Conservation (phyloP, 208 protist genomes). For the Trypanosoma melophagium region DNA sequence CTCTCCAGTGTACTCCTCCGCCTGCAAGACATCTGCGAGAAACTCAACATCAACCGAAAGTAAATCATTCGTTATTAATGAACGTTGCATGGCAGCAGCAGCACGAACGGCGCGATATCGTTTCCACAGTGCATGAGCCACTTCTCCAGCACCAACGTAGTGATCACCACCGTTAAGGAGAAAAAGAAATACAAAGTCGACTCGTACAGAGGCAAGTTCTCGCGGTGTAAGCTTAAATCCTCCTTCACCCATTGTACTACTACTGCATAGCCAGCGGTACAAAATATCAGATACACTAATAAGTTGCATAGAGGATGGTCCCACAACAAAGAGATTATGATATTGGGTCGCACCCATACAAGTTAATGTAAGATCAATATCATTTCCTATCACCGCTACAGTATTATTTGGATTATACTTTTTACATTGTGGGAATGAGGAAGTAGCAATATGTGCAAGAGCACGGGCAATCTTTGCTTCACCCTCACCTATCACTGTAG, state of each 20-base stretch:
- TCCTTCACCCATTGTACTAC: slow-evolving; percentile 18
- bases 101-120: slow-evolving; percentile 70
- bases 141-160: slow-evolving; percentile 79
- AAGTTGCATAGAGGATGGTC: slow-evolving; percentile 79
- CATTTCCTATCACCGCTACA: slow-evolving; percentile 75
- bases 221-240: slow-evolving; percentile 39
- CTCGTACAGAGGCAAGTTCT: slow-evolving; percentile 70
- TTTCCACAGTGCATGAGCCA: slow-evolving; percentile 70
- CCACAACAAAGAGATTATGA: slow-evolving; percentile 78
- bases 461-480: slow-evolving; percentile 83
- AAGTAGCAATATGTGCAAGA: slow-evolving; percentile 63
- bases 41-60: slow-evolving; percentile 57
- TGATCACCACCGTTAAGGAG: slow-evolving; percentile 87
- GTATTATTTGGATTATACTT: slow-evolving; percentile 68
- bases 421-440: slow-evolving; percentile 13
- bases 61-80: slow-evolving; percentile 52
- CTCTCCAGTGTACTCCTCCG: slow-evolving; percentile 62
- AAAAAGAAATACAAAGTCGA: slow-evolving; percentile 87
- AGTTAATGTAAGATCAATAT: slow-evolving; percentile 85
- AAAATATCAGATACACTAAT: slow-evolving; percentile 73
- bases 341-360: slow-evolving; percentile 80
- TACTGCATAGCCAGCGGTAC: slow-evolving; percentile 73
- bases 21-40: slow-evolving; percentile 66
- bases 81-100: slow-evolving; percentile 44
- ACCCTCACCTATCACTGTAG: slow-evolving; percentile 77